Percentiles rank a stretch among this genome's conserved stretches.
Evolutionary conservation across 306 rosid species (phyloP).

Genomic region (Fragaria iinumae): DNA sequence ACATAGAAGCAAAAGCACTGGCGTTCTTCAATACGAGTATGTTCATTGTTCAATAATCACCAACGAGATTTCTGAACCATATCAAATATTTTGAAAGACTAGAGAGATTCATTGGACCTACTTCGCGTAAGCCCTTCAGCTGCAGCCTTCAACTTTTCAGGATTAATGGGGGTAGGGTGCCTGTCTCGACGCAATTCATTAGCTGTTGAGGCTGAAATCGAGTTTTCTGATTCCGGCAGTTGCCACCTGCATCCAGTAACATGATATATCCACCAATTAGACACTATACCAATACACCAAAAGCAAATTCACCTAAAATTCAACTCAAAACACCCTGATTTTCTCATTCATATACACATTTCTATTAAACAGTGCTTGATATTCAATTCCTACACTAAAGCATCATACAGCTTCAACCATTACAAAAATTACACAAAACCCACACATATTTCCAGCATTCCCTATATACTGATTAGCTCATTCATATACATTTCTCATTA

Average conservation of each 20-base stretch:
- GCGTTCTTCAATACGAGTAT: background rate
- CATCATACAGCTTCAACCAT: conserved; percentile 14
- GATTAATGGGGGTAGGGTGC: conserved; percentile 37
- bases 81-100: background rate
- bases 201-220: conserved; percentile 74
- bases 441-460: background rate
- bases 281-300: background rate
- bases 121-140: conserved; percentile 76
- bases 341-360: background rate
- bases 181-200: conserved; percentile 74
- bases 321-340: background rate
- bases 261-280: background rate
- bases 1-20: background rate
- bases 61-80: background rate
- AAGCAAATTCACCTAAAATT: background rate
- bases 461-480: background rate
- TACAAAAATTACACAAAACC: background rate
- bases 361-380: background rate
- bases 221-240: conserved; percentile 40
- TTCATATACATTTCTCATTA: background rate
- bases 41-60: background rate
- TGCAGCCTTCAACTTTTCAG: conserved; percentile 87
- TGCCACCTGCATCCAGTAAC: conserved; percentile 63
- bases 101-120: conserved; percentile 26
- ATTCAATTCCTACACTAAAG: background rate